Conservation (phyloP, 805 yeast species). For the Ogataea parapolymorpha region DNA sequence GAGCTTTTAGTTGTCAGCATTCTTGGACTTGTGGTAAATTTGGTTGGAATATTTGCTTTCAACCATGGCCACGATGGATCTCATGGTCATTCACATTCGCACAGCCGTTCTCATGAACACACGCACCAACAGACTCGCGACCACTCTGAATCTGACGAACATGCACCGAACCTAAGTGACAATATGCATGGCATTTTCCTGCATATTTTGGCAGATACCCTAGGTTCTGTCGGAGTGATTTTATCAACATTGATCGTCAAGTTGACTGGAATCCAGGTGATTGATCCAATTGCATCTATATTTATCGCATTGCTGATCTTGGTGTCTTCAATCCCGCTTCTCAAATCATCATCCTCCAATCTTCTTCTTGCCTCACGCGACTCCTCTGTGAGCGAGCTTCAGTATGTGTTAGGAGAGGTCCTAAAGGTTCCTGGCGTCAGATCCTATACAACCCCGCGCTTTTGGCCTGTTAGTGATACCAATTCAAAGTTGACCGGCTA, state of each 20-base stretch:
- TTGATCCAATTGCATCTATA: conserved; percentile 91
- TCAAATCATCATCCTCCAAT: conserved; percentile 74
- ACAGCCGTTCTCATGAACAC: conserved; percentile 27
- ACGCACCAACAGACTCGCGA: conserved; percentile 23
- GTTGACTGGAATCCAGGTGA: conserved; percentile 62
- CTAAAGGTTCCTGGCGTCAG: conserved; percentile 72
- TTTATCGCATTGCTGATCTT: conserved; percentile 80
- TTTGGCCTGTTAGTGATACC: conserved; percentile 66
- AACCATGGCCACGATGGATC: conserved; percentile 72
- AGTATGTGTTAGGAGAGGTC: conserved; percentile 65
- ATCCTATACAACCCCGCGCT: conserved; percentile 84
- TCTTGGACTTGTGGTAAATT: conserved; percentile 80
- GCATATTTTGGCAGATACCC: conserved; percentile 91
- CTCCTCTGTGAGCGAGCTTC: conserved; percentile 57
- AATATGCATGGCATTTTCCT: conserved; percentile 94
- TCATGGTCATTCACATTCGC: conserved; percentile 35
- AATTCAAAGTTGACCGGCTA: conserved; percentile 58
- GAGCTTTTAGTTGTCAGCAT: conserved; percentile 83
- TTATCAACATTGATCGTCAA: conserved; percentile 78
- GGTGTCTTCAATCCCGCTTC: conserved; percentile 76
- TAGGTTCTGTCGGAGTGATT: conserved; percentile 98
- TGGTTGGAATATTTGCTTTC: conserved; percentile 92
- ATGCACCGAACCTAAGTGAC: conserved; percentile 40
- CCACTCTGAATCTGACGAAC: conserved; percentile 4
- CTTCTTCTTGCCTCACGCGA: conserved; percentile 56